Evolutionary conservation across 2,329 filamentous ascomycete species (phyloP), one percentile per base, ranked within the genome.

Genomic region (Colletotrichum noveboracense): DNA sequence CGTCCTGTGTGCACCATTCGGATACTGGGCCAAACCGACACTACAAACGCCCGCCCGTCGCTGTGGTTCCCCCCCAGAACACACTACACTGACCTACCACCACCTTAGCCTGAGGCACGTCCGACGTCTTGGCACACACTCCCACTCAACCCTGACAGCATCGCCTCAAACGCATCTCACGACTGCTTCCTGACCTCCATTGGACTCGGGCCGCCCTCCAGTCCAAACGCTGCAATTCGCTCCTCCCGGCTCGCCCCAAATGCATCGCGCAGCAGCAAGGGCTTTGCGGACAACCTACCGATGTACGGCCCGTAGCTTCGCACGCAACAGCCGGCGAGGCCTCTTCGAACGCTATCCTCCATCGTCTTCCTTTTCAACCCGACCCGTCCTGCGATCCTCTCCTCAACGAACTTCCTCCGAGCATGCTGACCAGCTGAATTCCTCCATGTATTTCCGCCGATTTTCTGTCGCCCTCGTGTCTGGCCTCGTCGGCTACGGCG

Each of bases 391-490:
- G 65, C 71, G 74, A 64, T 78, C 76, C 60, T 75, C 73, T 62
- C 60, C 55, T 21, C 60, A 79, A 78, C 64, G 76, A 80, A 43
- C 71, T 78, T 79, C 76, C 73, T 80, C 78, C 66, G 83, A 83
- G 76, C 79, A 82, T 85, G 84, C 84, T 56, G 82, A 86, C 77
- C 87, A 91, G 72, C 86, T 94, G 72, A 90, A 87, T 78, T 93
- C 93, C 79, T 94, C 94, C 79, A 96, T 96, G 94, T 93, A 94
- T 85, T 86, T 93, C 81, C 93, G 94, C 78, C 90, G 92, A 79
- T 88, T 94, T 78, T 91, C 91, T 7, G 88, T 92, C 79, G 93
- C 92, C 75, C 84, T 95, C 75, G 89, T 94, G 74, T 93, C 94
- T 77, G 91, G 92, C 81, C 88, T 95, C 74, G 93, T 95, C 74